Percentiles rank a stretch among this genome's conserved stretches.
Evolutionary conservation across 2,329 filamentous ascomycete species (phyloP).

Genomic region (Thielaviopsis musarum): DNA sequence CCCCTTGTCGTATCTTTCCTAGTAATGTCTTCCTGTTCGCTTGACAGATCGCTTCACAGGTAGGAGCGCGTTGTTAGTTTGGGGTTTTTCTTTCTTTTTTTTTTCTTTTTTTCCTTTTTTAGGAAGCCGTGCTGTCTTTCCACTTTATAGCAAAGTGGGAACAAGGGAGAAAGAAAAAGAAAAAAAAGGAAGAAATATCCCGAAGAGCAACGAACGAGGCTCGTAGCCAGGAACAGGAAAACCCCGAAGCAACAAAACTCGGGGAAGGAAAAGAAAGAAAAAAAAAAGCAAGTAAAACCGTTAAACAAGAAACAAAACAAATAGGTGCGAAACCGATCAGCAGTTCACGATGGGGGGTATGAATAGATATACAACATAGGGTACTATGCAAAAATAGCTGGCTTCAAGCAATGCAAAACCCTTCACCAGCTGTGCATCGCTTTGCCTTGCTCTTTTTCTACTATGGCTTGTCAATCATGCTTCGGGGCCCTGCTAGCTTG

Average conservation of each 20-base stretch:
- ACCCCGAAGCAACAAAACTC: background rate
- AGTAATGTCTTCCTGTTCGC: background rate
- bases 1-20: background rate
- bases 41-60: background rate
- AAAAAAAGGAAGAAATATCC: no score
- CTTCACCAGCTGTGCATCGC: background rate
- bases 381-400: background rate
- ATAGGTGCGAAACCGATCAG: background rate
- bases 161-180: no score
- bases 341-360: background rate
- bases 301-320: constrained; percentile 1
- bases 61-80: no score
- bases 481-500: no score
- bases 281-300: background rate
- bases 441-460: background rate
- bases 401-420: background rate
- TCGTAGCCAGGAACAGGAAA: no score
- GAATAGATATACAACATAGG: background rate
- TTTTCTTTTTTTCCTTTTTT: no score
- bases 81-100: no score
- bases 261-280: background rate
- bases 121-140: no score
- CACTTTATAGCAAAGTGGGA: no score
- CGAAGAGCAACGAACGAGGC: no score
- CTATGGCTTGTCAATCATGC: background rate